These are phyloP conservation scores for Plectosphaerella plurivora DNA, from an alignment of 2,329 filamentous ascomycete species.

Conservation along the genomic window DNA sequence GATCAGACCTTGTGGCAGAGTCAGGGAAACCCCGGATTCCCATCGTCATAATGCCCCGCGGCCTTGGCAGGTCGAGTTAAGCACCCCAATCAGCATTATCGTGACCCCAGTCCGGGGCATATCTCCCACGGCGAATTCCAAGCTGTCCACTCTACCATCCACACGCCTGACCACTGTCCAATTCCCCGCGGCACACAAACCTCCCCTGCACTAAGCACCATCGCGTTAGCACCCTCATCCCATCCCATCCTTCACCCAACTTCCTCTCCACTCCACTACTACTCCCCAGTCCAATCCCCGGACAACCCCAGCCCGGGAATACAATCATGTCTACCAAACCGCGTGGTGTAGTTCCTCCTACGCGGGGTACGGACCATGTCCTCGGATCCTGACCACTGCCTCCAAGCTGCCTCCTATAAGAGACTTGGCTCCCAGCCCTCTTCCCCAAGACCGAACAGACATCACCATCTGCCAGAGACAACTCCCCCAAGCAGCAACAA, in stretches of 20 bases:
- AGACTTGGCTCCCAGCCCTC: not conserved
- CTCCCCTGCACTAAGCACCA: not conserved
- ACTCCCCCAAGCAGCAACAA: not conserved
- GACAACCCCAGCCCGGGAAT: not conserved
- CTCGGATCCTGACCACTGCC: not conserved
- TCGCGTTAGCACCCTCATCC: not conserved
- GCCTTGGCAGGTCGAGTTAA: not conserved
- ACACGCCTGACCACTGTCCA: not conserved
- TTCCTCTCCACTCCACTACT: not conserved
- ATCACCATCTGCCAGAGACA: not conserved
- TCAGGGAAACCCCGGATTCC: too few relatives aligned
- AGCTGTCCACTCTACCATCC: not conserved
- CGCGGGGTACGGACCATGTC: not conserved
- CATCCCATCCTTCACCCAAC: not conserved
- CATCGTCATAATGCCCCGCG: not conserved
- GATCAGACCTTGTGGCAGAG: too few relatives aligned
- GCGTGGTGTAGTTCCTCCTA: not conserved
- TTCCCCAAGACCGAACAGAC: not conserved
- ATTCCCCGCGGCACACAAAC: not conserved
- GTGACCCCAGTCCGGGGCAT: not conserved
- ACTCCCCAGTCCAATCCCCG: not conserved
- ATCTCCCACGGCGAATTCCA: too few relatives aligned
- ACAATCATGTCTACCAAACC: not conserved
- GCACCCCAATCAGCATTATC: not conserved
- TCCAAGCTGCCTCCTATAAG: not conserved